A percentile compares a stretch with the other conserved stretches of the same genome.
Conservation (phyloP, 2,329 filamentous ascomycete genomes). For the Mycosphaerella arachidis region DNA sequence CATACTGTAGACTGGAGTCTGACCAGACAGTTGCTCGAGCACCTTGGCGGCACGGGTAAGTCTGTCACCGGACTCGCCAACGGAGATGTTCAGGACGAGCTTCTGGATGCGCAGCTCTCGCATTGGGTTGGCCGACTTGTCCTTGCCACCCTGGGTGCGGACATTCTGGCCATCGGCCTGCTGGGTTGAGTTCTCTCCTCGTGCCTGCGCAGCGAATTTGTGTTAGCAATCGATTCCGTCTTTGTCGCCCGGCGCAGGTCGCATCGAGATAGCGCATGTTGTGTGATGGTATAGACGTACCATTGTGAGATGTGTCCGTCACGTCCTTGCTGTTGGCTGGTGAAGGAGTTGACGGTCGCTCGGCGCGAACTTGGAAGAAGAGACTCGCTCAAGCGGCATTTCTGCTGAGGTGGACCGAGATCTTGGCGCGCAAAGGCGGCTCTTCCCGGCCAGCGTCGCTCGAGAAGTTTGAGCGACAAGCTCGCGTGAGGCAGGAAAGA, state of each 20-base stretch:
- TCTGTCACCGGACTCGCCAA: conserved; percentile 99
- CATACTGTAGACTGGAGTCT: conserved; percentile 99
- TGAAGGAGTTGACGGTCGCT: conserved; percentile 2
- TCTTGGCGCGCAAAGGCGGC: neutral
- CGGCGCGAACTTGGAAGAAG: neutral
- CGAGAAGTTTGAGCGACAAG: neutral
- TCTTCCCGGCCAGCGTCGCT: neutral
- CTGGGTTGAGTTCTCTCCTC: conserved; percentile 27
- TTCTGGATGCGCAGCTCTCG: conserved; percentile 99
- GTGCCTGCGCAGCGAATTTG: conserved; percentile 19
- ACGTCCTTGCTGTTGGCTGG: conserved; percentile 23
- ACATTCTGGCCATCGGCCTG: conserved; percentile 31
- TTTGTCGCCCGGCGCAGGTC: neutral
- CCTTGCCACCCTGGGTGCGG: conserved; percentile 37
- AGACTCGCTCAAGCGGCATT: neutral
- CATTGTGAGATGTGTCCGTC: conserved; percentile 44
- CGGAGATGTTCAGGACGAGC: conserved; percentile 98
- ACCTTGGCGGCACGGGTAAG: conserved; percentile 99
- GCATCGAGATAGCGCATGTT: neutral
- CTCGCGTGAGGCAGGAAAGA: neutral
- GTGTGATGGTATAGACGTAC: conserved; percentile 33
- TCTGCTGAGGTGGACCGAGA: neutral
- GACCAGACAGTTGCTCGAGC: conserved; percentile 98
- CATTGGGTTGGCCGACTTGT: conserved; percentile 96
- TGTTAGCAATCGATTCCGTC: conserved; percentile 14